Evolutionary conservation across 2,329 filamentous ascomycete species (phyloP), one percentile per base, ranked within the genome.

Genomic region (Fusarium miscanthi): DNA sequence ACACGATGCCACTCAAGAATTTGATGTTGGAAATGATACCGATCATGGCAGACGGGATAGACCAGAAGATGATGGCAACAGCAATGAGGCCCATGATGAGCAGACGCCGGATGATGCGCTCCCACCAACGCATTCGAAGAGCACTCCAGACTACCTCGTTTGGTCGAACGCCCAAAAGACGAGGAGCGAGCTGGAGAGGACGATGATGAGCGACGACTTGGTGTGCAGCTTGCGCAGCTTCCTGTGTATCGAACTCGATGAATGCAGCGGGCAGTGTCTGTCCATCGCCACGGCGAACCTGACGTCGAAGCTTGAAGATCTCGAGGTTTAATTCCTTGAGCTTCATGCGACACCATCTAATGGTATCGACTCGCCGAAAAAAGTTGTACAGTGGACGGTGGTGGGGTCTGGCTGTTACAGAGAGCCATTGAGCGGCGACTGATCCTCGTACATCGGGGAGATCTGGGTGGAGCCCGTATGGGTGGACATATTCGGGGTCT

Each of bases 331-430:
- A 75, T 5, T 83, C 78, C 31, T 81, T 80, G 5, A 85, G 76
- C 8, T 82, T 78, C 3, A 87, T 85, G 57, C 96, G 92, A 71
- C 91, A 93, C 92, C 93, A 98, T 70, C 95, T 90, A 81, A 99
- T 98, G 0, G 94, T 96, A 82, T 99, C 96, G 21, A 98, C 95
- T 81, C 97, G 96, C 79, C 94, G 91, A 74, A 94, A 93, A 73
- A 95, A 88, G 51, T 93, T 86, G 21, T 88, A 89, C 27, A 96
- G 81, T 10, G 87, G 84, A 1, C 86, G 79, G 79, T 97, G 94
- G 3, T 92, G 91, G 3, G 94, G 94, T 46, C 94, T 89, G 75
- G 94, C 87, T 81, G 93, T 92, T 14, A 86, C 84, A 21, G 90
- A 87, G 42, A 97, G 84, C 91, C 93, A 97, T 72, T 91, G 91